These are phyloP conservation scores for Capsella bursapastoris DNA, from an alignment of 345 rosid species.

Conservation along the genomic window DNA sequence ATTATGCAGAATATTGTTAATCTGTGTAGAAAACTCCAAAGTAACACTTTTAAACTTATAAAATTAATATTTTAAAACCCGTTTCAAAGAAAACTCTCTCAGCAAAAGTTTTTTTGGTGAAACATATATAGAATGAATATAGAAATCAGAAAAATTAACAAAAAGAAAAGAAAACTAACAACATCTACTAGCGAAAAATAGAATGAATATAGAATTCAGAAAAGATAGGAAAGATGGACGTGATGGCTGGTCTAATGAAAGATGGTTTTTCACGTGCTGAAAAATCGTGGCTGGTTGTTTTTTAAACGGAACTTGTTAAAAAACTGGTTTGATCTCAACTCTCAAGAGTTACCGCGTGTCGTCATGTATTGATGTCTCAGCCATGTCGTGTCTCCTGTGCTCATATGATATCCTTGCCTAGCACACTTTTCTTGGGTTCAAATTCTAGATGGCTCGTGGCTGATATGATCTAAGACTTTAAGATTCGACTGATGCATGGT, in stretches of 20 bases:
- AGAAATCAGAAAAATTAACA: background rate
- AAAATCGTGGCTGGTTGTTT: background rate
- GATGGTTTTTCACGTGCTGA: background rate
- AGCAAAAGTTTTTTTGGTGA: background rate
- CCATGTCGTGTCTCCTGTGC: background rate
- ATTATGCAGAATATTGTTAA: background rate
- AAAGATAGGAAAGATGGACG: background rate
- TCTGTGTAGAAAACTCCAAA: background rate
- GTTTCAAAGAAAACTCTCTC: background rate
- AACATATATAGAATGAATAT: background rate
- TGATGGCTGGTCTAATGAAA: background rate
- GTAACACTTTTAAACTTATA: background rate
- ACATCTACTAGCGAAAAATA: background rate
- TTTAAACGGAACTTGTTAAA: background rate
- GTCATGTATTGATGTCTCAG: background rate
- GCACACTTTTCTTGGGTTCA: slow-evolving; percentile 1
- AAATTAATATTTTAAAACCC: no score
- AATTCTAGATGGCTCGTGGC: background rate
- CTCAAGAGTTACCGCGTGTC: slow-evolving; percentile 2
- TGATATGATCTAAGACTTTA: background rate
- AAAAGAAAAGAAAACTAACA: no score
- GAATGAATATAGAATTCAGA: background rate
- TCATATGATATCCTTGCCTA: background rate
- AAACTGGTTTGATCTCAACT: background rate
- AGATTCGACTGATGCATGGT: background rate